Conservation (phyloP, 1,284 basidiomycete genomes). For the Trichosporon ovoides region DNA sequence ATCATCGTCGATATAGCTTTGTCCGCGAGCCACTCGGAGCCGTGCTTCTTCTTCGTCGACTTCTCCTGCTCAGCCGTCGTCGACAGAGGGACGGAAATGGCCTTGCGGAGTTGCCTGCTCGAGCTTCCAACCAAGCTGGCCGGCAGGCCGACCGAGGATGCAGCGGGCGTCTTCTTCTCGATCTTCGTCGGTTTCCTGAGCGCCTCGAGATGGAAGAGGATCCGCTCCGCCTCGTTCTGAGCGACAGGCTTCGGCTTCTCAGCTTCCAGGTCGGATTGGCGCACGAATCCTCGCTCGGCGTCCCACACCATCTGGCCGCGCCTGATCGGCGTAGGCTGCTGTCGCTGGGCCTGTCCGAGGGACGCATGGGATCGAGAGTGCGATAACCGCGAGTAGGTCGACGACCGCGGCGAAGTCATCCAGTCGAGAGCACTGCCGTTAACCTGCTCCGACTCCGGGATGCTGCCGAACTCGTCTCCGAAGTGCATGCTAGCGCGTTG, state of each 20-base stretch:
- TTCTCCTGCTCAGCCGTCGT: conserved; percentile 38
- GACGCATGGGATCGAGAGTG: not conserved
- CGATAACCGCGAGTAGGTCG: conserved; percentile 2
- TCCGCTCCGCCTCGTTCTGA: conserved; percentile 46
- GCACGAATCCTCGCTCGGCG: conserved; percentile 39
- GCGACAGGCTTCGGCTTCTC: conserved; percentile 28
- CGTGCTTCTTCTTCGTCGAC: conserved; percentile 22
- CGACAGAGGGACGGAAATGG: conserved; percentile 43
- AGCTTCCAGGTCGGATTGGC: conserved; percentile 32
- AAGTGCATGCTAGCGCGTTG: conserved; percentile 10
- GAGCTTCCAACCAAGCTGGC: conserved; percentile 35
- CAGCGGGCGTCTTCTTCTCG: conserved; percentile 6
- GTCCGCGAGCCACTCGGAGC: conserved; percentile 20
- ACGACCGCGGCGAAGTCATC: conserved; percentile 1
- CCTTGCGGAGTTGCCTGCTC: conserved; percentile 37
- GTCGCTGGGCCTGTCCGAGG: conserved; percentile 15
- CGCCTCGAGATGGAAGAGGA: conserved; percentile 44
- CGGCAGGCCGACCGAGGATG: conserved; percentile 22
- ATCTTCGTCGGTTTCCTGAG: conserved; percentile 30
- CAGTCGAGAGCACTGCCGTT: not conserved
- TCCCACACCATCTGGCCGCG: conserved; percentile 46
- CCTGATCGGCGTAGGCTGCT: conserved; percentile 30
- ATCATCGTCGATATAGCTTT: conserved; percentile 40
- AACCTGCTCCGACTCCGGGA: conserved; percentile 5
- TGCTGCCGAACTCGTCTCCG: conserved; percentile 25